phyloP scores from a whole-genome alignment of 148 eudicot genomes.

The Chenopodium berlandieri region DNA sequence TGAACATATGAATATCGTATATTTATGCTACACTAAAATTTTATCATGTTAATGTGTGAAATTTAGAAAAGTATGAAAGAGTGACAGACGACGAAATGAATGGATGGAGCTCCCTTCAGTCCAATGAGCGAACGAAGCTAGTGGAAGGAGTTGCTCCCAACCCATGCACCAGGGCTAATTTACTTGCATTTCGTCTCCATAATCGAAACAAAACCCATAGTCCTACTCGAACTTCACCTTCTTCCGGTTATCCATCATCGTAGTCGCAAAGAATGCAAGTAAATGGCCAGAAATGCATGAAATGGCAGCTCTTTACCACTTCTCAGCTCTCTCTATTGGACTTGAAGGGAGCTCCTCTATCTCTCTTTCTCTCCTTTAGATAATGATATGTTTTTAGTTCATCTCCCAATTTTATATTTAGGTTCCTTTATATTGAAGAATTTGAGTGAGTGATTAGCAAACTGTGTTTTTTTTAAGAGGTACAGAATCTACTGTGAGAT shows the following conservation, averaged over 20 bases:
- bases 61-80: background rate
- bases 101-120: constrained; percentile 81
- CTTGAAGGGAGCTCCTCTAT: constrained; percentile 57
- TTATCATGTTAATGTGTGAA: background rate
- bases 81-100: constrained; percentile 6
- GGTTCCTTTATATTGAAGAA: background rate
- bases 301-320: constrained; percentile 65
- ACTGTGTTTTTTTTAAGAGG: background rate
- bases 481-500: background rate
- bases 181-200: constrained; percentile 19
- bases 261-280: background rate
- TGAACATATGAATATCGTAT: background rate
- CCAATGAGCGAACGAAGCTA: constrained; percentile 58
- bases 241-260: background rate
- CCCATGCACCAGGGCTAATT: constrained; percentile 51
- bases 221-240: background rate
- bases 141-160: constrained; percentile 68
- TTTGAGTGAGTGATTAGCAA: background rate
- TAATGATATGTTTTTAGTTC: background rate
- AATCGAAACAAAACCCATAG: background rate
- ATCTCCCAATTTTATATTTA: background rate
- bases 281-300: constrained; percentile 56
- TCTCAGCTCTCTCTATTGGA: constrained; percentile 64
- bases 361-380: background rate
- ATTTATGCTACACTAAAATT: background rate